These are phyloP conservation scores for Dictyostelium purpureum DNA, from an alignment of 78 protist species.

Conservation along the genomic window DNA sequence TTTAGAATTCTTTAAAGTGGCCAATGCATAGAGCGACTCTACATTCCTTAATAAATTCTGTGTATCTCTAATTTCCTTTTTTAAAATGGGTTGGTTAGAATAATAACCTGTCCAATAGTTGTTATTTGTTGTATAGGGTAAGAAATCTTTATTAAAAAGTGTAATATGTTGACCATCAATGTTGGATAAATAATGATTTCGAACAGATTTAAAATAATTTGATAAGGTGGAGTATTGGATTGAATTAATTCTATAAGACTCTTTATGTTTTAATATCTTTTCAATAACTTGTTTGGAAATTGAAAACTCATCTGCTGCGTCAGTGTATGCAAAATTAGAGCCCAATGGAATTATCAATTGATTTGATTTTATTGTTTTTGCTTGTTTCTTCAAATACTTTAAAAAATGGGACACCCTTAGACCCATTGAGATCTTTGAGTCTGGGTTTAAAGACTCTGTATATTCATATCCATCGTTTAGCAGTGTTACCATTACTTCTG, in stretches of 20 bases:
- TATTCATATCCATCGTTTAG: conserved; percentile 54
- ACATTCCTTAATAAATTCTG: background rate
- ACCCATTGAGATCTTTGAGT: background rate
- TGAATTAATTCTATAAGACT: background rate
- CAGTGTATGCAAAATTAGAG: conserved; percentile 54
- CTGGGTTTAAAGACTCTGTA: background rate
- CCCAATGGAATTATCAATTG: conserved; percentile 73
- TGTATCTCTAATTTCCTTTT: conserved; percentile 17
- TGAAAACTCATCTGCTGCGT: conserved; percentile 27
- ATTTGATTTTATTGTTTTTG: background rate
- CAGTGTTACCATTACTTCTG: conserved; percentile 54
- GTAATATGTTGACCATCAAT: background rate
- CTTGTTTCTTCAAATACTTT: background rate
- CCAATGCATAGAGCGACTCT: conserved; percentile 47
- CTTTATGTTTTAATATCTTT: background rate
- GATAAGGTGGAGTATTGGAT: conserved; percentile 41
- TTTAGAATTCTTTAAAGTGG: background rate
- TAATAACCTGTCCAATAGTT: conserved; percentile 80
- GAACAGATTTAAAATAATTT: conserved; percentile 45
- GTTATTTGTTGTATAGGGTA: conserved; percentile 64
- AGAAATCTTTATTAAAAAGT: conserved; percentile 66
- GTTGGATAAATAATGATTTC: background rate
- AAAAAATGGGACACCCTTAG: background rate
- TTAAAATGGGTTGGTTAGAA: conserved; percentile 45
- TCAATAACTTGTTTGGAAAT: conserved; percentile 24